phyloP scores from a whole-genome alignment of 805 yeast genomes.

The Spathaspora arborariae region DNA sequence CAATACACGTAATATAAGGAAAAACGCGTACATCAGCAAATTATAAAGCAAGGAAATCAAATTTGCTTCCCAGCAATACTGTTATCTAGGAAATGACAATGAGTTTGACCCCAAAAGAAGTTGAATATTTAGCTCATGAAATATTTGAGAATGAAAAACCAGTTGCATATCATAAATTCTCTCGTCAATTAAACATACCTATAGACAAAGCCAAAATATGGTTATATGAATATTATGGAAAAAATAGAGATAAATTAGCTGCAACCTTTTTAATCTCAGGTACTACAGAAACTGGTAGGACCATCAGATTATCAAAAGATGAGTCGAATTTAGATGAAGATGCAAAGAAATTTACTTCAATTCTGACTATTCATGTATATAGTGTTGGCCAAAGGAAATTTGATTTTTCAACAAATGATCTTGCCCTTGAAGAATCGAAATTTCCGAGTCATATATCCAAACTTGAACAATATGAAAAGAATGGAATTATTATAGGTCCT shows the following conservation, averaged over 20 bases:
- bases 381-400: conserved; percentile 20
- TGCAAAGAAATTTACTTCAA: conserved; percentile 21
- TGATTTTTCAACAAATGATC: conserved; percentile 10
- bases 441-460: conserved; percentile 12
- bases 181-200: conserved; percentile 38
- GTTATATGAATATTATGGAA: conserved; percentile 34
- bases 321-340: conserved; percentile 21
- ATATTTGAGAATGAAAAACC: conserved; percentile 19
- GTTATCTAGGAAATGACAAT: conserved; percentile 22
- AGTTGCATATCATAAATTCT: conserved; percentile 40
- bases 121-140: conserved; percentile 27
- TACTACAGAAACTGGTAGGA: conserved; percentile 10
- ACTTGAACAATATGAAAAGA: conserved; percentile 15
- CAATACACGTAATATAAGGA: background rate
- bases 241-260: conserved; percentile 30
- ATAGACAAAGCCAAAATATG: conserved; percentile 35
- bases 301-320: conserved; percentile 20
- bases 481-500: conserved; percentile 35
- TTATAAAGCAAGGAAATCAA: background rate
- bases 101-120: conserved; percentile 25
- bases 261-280: conserved; percentile 45
- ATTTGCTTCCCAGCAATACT: background rate
- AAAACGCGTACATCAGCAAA: background rate
- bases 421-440: conserved; percentile 15
- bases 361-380: conserved; percentile 38